Evolutionary conservation across 805 yeast species (phyloP).

Genomic region (Nakazawaea anatomiae): DNA sequence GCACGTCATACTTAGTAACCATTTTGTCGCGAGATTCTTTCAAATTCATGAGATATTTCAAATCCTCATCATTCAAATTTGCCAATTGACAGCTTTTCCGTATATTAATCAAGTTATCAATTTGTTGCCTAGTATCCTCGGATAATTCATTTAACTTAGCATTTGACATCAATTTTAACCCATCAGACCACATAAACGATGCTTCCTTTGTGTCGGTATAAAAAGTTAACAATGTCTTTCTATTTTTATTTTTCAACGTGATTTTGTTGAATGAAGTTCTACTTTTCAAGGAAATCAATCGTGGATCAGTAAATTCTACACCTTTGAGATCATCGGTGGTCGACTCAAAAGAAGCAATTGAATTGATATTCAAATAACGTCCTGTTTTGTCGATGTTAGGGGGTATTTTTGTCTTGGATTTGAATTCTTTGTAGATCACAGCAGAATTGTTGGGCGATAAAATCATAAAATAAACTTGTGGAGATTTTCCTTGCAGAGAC

Average conservation of each 20-base stretch:
- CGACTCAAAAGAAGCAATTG: constrained; percentile 45
- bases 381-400: constrained; percentile 62
- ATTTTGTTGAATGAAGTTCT: constrained; percentile 53
- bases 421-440: constrained; percentile 55
- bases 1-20: constrained; percentile 15
- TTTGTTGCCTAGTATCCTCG: constrained; percentile 36
- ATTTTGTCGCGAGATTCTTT: constrained; percentile 4
- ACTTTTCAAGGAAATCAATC: constrained; percentile 51
- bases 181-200: constrained; percentile 75
- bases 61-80: constrained; percentile 27
- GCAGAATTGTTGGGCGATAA: constrained; percentile 63
- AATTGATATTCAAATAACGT: constrained; percentile 42
- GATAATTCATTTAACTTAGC: constrained; percentile 29
- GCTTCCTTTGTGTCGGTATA: constrained; percentile 66
- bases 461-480: constrained; percentile 48
- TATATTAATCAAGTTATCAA: constrained; percentile 35
- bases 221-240: constrained; percentile 45
- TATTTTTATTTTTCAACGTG: constrained; percentile 36
- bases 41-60: constrained; percentile 1
- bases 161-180: constrained; percentile 48
- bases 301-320: constrained; percentile 33
- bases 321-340: constrained; percentile 38
- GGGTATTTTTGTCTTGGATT: constrained; percentile 33
- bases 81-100: constrained; percentile 46
- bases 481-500: constrained; percentile 16